Evolutionary conservation across 148 eudicot species (phyloP).

Genomic region (Diospyros lotus): DNA sequence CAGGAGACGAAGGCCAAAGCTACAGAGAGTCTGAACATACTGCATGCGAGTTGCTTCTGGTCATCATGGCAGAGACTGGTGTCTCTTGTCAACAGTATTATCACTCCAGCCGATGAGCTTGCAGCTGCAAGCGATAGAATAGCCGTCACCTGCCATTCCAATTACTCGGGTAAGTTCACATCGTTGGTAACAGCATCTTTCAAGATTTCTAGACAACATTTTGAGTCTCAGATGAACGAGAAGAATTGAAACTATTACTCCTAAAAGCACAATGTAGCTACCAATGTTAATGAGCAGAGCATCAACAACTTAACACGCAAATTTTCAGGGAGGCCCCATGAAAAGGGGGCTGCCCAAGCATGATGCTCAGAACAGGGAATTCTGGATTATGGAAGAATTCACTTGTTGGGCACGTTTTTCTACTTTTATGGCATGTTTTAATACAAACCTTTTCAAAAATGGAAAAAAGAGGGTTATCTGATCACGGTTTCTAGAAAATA

Average conservation of each 20-base stretch:
- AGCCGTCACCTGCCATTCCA: conserved; percentile 61
- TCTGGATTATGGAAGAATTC: not conserved
- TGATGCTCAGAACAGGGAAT: not conserved
- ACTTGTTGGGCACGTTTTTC: not conserved
- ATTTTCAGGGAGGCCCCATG: not conserved
- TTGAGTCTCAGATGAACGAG: not conserved
- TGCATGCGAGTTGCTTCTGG: conserved; percentile 25
- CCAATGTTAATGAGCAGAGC: not conserved
- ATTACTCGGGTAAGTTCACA: not conserved
- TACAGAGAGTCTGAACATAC: conserved; percentile 34
- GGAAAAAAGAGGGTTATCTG: not conserved
- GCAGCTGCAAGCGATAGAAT: conserved; percentile 88
- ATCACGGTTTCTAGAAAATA: not conserved
- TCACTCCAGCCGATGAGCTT: conserved; percentile 83
- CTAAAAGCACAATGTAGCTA: no score
- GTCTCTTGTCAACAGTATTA: conserved; percentile 57
- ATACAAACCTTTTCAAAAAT: not conserved
- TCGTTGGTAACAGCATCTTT: not conserved
- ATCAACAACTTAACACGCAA: not conserved
- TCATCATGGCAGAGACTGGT: conserved; percentile 43
- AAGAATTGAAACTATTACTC: not conserved
- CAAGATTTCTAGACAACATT: conserved; percentile 1
- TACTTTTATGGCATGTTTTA: not conserved
- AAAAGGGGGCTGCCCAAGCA: not conserved
- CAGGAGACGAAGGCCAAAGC: conserved; percentile 48